phyloP scores from a whole-genome alignment of 2,329 filamentous ascomycete genomes.

The Cercospora nicotianae region DNA sequence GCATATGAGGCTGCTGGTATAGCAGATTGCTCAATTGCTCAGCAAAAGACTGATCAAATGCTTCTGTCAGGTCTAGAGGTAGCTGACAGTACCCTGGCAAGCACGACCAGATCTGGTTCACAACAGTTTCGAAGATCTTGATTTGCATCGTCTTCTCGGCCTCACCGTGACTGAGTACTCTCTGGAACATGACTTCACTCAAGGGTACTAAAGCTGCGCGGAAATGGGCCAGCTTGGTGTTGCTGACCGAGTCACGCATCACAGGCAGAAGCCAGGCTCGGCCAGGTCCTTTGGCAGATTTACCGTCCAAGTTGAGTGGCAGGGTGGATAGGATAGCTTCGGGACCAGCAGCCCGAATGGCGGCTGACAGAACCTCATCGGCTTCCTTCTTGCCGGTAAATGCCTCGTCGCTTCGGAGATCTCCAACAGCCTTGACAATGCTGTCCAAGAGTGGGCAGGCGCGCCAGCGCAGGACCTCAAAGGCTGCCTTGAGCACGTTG shows the following conservation, averaged over 20 bases:
- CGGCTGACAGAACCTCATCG: slow-evolving; percentile 83
- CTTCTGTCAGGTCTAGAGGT: slow-evolving; percentile 65
- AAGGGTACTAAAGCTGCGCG: slow-evolving; percentile 81
- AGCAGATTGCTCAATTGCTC: slow-evolving; percentile 88
- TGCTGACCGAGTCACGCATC: slow-evolving; percentile 83
- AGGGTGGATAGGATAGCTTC: slow-evolving; percentile 78
- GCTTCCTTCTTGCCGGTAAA: slow-evolving; percentile 95
- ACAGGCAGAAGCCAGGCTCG: slow-evolving; percentile 94
- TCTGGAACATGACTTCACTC: slow-evolving; percentile 86
- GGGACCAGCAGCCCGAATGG: slow-evolving; percentile 86
- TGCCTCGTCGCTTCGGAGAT: slow-evolving; percentile 80
- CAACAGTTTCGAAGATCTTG: slow-evolving; percentile 96
- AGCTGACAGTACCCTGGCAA: slow-evolving; percentile 94
- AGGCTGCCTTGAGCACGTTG: slow-evolving; percentile 81
- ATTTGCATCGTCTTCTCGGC: slow-evolving; percentile 91
- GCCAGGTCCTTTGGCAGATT: slow-evolving; percentile 73
- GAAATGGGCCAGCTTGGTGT: slow-evolving; percentile 85
- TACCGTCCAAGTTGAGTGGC: slow-evolving; percentile 74
- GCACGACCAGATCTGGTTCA: slow-evolving; percentile 92
- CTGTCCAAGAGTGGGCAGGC: slow-evolving; percentile 75
- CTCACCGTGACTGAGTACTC: slow-evolving; percentile 76
- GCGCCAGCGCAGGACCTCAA: slow-evolving; percentile 82
- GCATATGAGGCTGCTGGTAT: slow-evolving; percentile 85
- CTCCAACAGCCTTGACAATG: slow-evolving; percentile 76
- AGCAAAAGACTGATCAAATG: slow-evolving; percentile 85